Percentiles rank a stretch among this genome's conserved stretches.
phyloP scores from a whole-genome alignment of 139 green algal genomes.

The Dunaliella sp. region DNA sequence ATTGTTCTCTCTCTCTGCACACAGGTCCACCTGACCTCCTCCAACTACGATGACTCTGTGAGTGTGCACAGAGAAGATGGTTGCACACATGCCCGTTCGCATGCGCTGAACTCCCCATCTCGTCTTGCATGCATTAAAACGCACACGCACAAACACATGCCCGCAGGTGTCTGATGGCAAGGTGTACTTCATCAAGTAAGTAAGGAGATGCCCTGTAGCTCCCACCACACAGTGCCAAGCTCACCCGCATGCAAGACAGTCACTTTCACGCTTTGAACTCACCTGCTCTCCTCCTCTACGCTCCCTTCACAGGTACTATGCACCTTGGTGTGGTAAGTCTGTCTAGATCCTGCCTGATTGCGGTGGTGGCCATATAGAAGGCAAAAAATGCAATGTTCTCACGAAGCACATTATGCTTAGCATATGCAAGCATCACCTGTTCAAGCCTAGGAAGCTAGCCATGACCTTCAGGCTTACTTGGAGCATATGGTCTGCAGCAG shows the following conservation, averaged over 20 bases:
- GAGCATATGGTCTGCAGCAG: too few relatives aligned
- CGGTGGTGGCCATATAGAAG: too few relatives aligned
- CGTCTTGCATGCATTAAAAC: background rate
- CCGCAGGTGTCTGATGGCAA: conserved; percentile 42
- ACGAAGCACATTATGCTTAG: too few relatives aligned
- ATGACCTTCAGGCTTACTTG: too few relatives aligned
- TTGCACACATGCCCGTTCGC: background rate
- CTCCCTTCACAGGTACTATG: conserved; percentile 53
- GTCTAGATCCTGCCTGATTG: too few relatives aligned
- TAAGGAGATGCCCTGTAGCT: background rate
- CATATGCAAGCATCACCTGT: too few relatives aligned
- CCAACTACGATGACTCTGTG: conserved; percentile 8
- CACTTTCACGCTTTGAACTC: background rate
- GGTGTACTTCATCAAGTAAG: conserved; percentile 51
- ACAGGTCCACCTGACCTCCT: conserved; percentile 5
- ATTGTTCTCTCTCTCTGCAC: too few relatives aligned
- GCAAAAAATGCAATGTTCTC: too few relatives aligned
- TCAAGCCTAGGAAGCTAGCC: too few relatives aligned
- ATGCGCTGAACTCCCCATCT: background rate
- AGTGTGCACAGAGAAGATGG: background rate
- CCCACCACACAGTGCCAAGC: too few relatives aligned
- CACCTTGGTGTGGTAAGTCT: conserved; percentile 60
- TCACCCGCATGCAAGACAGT: too few relatives aligned
- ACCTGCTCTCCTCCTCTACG: background rate
- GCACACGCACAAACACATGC: too few relatives aligned